Evolutionary conservation across 805 yeast species (phyloP).

Genomic region (Kuraishia piskuri): DNA sequence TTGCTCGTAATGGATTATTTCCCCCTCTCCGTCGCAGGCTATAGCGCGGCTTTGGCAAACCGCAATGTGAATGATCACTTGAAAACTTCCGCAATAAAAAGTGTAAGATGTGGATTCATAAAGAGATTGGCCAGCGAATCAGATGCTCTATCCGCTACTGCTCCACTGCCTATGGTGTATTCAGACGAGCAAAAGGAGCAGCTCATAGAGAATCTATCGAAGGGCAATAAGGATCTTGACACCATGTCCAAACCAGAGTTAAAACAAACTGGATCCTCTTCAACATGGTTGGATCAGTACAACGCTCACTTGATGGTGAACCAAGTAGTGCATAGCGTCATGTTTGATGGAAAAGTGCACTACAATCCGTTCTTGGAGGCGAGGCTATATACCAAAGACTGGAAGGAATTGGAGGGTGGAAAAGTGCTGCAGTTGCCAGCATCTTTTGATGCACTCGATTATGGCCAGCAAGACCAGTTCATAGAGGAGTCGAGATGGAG

Average conservation of each 20-base stretch:
- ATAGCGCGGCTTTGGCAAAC: neutral
- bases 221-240: neutral
- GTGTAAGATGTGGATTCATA: neutral
- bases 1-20: neutral
- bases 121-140: neutral
- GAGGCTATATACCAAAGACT: constrained; percentile 34
- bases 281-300: constrained; percentile 36
- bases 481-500: neutral
- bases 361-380: constrained; percentile 31
- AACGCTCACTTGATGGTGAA: constrained; percentile 40
- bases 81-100: neutral
- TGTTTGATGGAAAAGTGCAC: constrained; percentile 24
- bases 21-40: neutral
- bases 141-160: neutral
- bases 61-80: neutral
- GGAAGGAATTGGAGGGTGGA: constrained; percentile 31
- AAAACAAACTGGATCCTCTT: neutral
- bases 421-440: neutral
- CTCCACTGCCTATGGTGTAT: neutral
- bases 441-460: neutral
- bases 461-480: neutral
- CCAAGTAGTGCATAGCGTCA: constrained; percentile 29
- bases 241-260: too few species aligned
- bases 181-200: neutral
- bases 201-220: neutral